Evolutionary conservation across 2,329 filamentous ascomycete genomes (phyloP).

Genomic region (Nothophoma quercina): DNA sequence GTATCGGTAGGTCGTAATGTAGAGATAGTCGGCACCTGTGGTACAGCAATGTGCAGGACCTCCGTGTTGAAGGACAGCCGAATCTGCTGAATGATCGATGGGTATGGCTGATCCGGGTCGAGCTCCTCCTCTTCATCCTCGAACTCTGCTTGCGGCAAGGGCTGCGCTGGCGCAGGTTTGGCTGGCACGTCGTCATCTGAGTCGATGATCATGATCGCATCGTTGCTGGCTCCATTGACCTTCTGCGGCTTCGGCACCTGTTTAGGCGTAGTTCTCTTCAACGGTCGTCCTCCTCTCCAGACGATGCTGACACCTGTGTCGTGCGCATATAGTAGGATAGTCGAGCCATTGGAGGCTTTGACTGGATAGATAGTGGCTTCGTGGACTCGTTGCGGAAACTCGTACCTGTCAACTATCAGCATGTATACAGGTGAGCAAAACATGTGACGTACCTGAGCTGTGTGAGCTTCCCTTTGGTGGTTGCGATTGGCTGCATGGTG

Average conservation of each 20-base stretch:
- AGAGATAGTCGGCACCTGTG: slow-evolving; percentile 46
- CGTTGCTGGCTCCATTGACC: slow-evolving; percentile 52
- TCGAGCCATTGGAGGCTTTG: slow-evolving; percentile 67
- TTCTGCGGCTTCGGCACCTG: slow-evolving; percentile 45
- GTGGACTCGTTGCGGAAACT: slow-evolving; percentile 66
- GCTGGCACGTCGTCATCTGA: slow-evolving; percentile 62
- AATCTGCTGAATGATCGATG: slow-evolving; percentile 61
- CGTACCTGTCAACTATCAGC: slow-evolving; percentile 58
- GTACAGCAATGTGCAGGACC: slow-evolving; percentile 62
- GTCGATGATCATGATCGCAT: slow-evolving; percentile 64
- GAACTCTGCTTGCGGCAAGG: slow-evolving; percentile 53
- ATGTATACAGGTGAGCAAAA: too few species aligned
- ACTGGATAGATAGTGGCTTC: slow-evolving; percentile 65
- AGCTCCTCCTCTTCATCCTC: slow-evolving; percentile 65
- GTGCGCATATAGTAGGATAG: slow-evolving; percentile 67
- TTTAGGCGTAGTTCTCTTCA: slow-evolving; percentile 49
- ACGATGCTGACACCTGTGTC: slow-evolving; percentile 64
- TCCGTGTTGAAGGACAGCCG: slow-evolving; percentile 63
- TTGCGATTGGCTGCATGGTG: slow-evolving; percentile 76
- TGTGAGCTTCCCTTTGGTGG: slow-evolving; percentile 41
- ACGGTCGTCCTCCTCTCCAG: slow-evolving; percentile 65
- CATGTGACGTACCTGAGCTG: slow-evolving; percentile 38
- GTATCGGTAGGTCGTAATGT: slow-evolving; percentile 43
- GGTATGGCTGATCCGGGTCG: slow-evolving; percentile 64
- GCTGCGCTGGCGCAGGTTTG: slow-evolving; percentile 23